phyloP scores from a whole-genome alignment of 2,329 filamentous ascomycete species.

The Aspergillus phoenicis region DNA sequence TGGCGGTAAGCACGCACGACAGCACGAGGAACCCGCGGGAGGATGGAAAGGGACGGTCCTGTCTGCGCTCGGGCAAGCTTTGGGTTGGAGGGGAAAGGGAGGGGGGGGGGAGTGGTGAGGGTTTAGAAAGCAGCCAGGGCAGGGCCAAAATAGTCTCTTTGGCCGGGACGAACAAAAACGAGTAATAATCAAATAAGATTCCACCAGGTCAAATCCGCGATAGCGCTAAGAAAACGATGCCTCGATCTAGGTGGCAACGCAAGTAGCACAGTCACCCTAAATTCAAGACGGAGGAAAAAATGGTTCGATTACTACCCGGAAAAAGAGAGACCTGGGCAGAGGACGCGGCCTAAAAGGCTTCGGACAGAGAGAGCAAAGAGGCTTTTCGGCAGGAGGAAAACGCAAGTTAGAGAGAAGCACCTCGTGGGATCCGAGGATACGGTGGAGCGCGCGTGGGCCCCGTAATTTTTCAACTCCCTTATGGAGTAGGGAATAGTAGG shows the following conservation, averaged over 20 bases:
- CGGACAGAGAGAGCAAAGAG: conserved; percentile 21
- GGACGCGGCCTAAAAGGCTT: conserved; percentile 37
- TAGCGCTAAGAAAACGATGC: conserved; percentile 27
- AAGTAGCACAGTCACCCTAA: conserved; percentile 29
- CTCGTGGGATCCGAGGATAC: conserved; percentile 45
- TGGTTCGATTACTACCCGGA: conserved; percentile 30
- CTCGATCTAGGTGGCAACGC: conserved; percentile 30
- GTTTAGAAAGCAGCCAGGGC: conserved; percentile 26
- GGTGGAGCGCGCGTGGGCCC: conserved; percentile 37
- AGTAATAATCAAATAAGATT: conserved; percentile 24
- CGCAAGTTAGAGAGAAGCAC: conserved; percentile 26
- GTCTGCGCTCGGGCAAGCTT: conserved; percentile 25
- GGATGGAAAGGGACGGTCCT: conserved; percentile 25
- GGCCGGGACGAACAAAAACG: conserved; percentile 19
- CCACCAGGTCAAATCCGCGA: conserved; percentile 27
- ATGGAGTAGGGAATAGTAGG: conserved; percentile 15
- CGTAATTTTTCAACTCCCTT: conserved; percentile 26
- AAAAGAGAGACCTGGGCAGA: conserved; percentile 31
- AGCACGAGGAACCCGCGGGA: conserved; percentile 40
- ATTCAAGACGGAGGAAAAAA: conserved; percentile 28
- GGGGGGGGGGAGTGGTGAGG: conserved; percentile 20
- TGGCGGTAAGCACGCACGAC: conserved; percentile 34
- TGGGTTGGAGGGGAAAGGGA: conserved; percentile 16
- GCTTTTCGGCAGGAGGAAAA: conserved; percentile 31
- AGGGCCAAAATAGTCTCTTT: conserved; percentile 16